phyloP scores from a whole-genome alignment of 345 rosid species.

The Sonneratia alba region DNA sequence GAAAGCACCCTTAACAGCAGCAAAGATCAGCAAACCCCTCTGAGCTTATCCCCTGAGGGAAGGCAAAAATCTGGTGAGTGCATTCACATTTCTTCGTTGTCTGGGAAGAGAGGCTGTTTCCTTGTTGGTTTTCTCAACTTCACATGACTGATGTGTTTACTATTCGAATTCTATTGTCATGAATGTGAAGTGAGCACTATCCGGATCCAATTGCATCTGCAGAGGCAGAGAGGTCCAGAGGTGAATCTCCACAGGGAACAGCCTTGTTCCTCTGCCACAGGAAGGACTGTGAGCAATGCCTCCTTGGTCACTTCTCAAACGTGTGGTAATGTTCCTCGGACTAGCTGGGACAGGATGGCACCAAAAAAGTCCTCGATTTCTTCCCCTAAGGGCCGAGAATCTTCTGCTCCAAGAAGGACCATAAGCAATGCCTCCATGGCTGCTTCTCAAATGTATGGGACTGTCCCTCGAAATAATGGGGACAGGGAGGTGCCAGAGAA shows the following conservation, averaged over 20 bases:
- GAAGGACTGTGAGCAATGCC: neutral
- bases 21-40: constrained; percentile 25
- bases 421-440: neutral
- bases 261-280: constrained; percentile 20
- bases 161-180: constrained; percentile 35
- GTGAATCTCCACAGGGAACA: constrained; percentile 32
- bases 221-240: constrained; percentile 47
- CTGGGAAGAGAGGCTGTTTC: constrained; percentile 38
- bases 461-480: neutral
- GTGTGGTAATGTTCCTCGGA: neutral
- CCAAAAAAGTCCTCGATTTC: neutral
- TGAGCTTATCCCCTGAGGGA: constrained; percentile 22
- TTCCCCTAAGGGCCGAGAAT: neutral
- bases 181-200: constrained; percentile 58
- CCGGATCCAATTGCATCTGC: constrained; percentile 59
- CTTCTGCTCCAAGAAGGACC: neutral
- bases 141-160: constrained; percentile 34
- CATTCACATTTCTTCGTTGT: constrained; percentile 35
- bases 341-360: neutral
- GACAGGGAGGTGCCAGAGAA: too few species aligned
- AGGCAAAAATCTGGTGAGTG: constrained; percentile 59
- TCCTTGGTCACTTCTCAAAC: neutral
- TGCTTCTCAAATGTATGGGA: neutral
- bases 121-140: constrained; percentile 45
- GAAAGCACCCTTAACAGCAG: constrained; percentile 16